Percentiles rank a stretch among this genome's conserved stretches.
phyloP scores from a whole-genome alignment of 192 early-diverging fungal species.

The Cladochytrium replicatum region DNA sequence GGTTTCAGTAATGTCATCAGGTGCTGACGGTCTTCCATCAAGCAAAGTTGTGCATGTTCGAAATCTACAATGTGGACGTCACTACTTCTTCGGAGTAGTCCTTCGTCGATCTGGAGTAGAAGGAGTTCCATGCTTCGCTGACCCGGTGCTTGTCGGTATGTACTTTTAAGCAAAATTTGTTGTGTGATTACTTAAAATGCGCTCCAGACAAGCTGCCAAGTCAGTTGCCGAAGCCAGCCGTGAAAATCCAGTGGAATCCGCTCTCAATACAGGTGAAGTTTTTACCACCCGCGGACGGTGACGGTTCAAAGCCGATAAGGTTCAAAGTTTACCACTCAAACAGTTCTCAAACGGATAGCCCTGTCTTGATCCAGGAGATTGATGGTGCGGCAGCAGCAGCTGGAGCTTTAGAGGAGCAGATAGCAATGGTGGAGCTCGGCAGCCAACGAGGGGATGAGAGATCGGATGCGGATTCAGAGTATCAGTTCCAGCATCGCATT shows the following conservation, averaged over 20 bases:
- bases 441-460: background rate
- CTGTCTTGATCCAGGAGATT: too few relatives aligned
- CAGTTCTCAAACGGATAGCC: too few relatives aligned
- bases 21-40: background rate
- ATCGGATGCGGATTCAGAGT: background rate
- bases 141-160: slow-evolving; percentile 22
- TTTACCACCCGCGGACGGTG: background rate
- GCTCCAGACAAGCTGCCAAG: slow-evolving; percentile 16
- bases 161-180: background rate
- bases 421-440: slow-evolving; percentile 15
- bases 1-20: background rate
- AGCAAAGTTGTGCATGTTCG: slow-evolving; percentile 4
- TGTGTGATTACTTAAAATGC: slow-evolving; percentile 3
- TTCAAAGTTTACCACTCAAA: slow-evolving; percentile 30
- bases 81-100: slow-evolving; percentile 28
- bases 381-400: too few relatives aligned
- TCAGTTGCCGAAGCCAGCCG: slow-evolving; percentile 6
- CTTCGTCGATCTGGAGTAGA: slow-evolving; percentile 20
- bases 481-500: too few relatives aligned
- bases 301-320: slow-evolving; percentile 9
- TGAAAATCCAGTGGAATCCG: slow-evolving; percentile 5
- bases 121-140: slow-evolving; percentile 12
- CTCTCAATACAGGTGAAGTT: slow-evolving; percentile 14
- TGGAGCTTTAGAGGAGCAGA: slow-evolving; percentile 13
- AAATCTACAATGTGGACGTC: slow-evolving; percentile 11